Conservation (phyloP, 2,329 filamentous ascomycete genomes). For the Lecanicillium sp. region DNA sequence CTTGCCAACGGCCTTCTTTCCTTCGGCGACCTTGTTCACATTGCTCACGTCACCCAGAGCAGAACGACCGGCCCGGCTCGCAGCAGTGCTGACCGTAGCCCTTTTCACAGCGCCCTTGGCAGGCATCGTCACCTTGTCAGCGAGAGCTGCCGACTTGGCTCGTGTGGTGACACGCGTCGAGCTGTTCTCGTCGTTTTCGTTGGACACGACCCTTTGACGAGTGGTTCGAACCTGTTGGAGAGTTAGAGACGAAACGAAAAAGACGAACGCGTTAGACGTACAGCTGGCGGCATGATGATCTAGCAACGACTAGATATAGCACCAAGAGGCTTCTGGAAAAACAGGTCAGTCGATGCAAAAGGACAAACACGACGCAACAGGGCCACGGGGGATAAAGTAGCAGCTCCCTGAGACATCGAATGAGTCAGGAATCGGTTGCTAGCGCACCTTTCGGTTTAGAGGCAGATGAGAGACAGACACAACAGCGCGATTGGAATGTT, state of each 20-base stretch:
- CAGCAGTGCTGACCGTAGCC: slow-evolving; percentile 39
- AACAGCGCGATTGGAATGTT: slow-evolving; percentile 30
- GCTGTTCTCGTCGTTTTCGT: slow-evolving; percentile 92
- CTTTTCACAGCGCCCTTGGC: slow-evolving; percentile 63
- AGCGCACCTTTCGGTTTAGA: slow-evolving; percentile 26
- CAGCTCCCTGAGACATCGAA: slow-evolving; percentile 21
- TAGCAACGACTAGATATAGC: slow-evolving; percentile 5
- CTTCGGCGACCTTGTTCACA: slow-evolving; percentile 69
- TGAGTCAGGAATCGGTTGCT: slow-evolving; percentile 17
- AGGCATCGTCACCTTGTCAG: slow-evolving; percentile 47
- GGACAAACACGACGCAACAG: slow-evolving; percentile 3
- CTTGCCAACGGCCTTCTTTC: slow-evolving; percentile 67
- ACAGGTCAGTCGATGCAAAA: slow-evolving; percentile 1
- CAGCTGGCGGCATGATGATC: slow-evolving; percentile 8
- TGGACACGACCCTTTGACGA: slow-evolving; percentile 68
- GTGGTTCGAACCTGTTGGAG: slow-evolving; percentile 54
- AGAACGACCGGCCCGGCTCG: slow-evolving; percentile 55
- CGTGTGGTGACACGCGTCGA: slow-evolving; percentile 87
- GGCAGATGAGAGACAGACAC: slow-evolving; percentile 23
- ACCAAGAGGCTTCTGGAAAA: slow-evolving; percentile 3
- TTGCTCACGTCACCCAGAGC: slow-evolving; percentile 95
- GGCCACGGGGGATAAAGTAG: slow-evolving; percentile 12
- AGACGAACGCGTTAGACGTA: not conserved
- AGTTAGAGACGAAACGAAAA: not conserved
- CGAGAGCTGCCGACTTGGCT: slow-evolving; percentile 76